Percentiles rank a stretch among this genome's conserved stretches.
Conservation (phyloP, 495 filamentous ascomycete species). For the Mycothermus thermophilus region DNA sequence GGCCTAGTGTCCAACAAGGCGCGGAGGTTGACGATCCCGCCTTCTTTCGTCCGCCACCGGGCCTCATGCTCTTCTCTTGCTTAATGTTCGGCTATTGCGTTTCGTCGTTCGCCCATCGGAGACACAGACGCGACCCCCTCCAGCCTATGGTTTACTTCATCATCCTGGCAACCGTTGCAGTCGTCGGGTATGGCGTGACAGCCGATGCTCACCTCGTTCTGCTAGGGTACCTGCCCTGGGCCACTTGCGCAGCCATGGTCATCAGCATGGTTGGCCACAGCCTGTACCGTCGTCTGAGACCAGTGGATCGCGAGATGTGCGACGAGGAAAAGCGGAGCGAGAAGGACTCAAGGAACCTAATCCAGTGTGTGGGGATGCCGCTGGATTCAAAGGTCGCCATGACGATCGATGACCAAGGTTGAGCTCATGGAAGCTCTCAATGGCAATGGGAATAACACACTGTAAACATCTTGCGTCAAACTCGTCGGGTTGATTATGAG, state of each 20-base stretch:
- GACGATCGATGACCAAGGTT: background rate
- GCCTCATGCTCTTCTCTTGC: conserved; percentile 30
- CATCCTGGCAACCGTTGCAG: conserved; percentile 17
- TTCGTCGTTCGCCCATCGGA: conserved; percentile 30
- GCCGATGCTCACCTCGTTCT: conserved; percentile 27
- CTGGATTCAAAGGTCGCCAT: too few species aligned
- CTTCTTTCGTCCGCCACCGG: conserved; percentile 21
- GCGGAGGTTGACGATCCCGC: background rate
- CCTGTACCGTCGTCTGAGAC: conserved; percentile 5
- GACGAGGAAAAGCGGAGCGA: too few species aligned
- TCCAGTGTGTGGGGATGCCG: too few species aligned
- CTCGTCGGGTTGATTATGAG: too few species aligned
- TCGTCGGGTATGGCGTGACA: conserved; percentile 18
- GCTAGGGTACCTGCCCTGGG: conserved; percentile 30
- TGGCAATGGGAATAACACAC: too few species aligned
- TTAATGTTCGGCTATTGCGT: conserved; percentile 32
- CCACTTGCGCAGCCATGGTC: conserved; percentile 29
- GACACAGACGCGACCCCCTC: conserved; percentile 25
- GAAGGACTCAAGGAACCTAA: too few species aligned
- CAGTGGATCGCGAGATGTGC: background rate
- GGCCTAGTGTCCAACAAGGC: conserved; percentile 2
- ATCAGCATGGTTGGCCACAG: conserved; percentile 17
- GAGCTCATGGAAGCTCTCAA: background rate
- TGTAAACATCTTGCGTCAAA: too few species aligned
- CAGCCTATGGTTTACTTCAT: conserved; percentile 26